Evolutionary conservation across 83 land plant genomes (phyloP).

Genomic region (Diphasiastrum complanatum): DNA sequence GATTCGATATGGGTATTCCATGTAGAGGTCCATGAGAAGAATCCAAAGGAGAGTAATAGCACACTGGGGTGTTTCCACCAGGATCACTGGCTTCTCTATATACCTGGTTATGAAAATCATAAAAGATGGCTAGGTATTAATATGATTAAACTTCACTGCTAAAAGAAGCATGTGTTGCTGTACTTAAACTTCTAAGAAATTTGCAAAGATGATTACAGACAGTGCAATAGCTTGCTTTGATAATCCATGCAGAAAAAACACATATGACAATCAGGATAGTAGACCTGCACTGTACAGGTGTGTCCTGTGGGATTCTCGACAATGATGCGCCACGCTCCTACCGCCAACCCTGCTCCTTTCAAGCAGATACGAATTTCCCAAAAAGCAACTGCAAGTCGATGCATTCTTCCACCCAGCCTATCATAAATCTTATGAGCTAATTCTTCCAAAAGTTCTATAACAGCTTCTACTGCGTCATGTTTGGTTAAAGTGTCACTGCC

Average conservation of each 20-base stretch:
- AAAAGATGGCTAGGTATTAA: not conserved
- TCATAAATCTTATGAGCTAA: constrained; percentile 57
- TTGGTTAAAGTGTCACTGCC: not conserved
- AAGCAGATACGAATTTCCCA: constrained; percentile 93
- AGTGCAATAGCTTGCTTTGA: constrained; percentile 3
- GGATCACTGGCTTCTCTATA: constrained; percentile 73
- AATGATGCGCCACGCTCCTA: constrained; percentile 93
- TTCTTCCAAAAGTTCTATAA: constrained; percentile 47
- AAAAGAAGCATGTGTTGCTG: no score
- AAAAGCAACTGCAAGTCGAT: constrained; percentile 72
- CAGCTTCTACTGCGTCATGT: constrained; percentile 37
- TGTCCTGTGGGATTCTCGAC: constrained; percentile 90
- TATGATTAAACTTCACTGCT: no score
- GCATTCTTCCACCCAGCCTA: constrained; percentile 82
- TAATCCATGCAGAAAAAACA: not conserved
- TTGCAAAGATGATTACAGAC: not conserved
- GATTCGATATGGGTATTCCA: constrained; percentile 55
- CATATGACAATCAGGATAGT: constrained; percentile 9
- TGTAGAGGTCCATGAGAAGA: constrained; percentile 58
- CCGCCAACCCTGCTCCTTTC: constrained; percentile 46
- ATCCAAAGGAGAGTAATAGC: constrained; percentile 42
- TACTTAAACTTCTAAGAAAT: no score
- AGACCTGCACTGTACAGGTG: constrained; percentile 89
- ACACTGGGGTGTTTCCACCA: constrained; percentile 38
- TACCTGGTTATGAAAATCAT: constrained; percentile 38